Percentiles rank a stretch among this genome's conserved stretches.
These are phyloP conservation scores for Collybia mongolica DNA, from an alignment of 768 basidiomycete species.

Conservation along the genomic window DNA sequence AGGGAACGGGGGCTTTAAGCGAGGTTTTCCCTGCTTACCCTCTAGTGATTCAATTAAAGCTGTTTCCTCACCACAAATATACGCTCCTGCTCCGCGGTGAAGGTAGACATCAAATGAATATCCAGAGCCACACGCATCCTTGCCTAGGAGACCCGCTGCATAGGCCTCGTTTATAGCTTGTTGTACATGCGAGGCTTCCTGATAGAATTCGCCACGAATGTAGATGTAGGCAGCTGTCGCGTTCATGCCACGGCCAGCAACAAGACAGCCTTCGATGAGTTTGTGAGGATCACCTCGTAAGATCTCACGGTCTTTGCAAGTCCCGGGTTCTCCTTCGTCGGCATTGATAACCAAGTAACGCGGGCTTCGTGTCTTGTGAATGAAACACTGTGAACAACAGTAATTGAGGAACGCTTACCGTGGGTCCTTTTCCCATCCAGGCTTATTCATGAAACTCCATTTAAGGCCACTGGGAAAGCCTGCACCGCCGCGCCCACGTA, in stretches of 20 bases:
- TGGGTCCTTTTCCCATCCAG: conserved; percentile 94
- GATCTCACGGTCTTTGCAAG: conserved; percentile 99
- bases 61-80: conserved; percentile 99
- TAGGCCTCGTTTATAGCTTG: conserved; percentile 97
- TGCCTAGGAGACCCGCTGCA: conserved; percentile 82
- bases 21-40: conserved; percentile 97
- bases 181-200: conserved; percentile 91
- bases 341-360: conserved; percentile 98
- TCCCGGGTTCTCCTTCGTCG: conserved; percentile 98
- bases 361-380: conserved; percentile 47
- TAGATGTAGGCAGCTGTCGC: conserved; percentile 99
- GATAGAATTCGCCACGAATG: conserved; percentile 97
- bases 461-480: conserved; percentile 97
- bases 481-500: conserved; percentile 94
- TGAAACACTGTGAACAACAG: background rate
- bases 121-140: conserved; percentile 88
- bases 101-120: conserved; percentile 97
- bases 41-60: conserved; percentile 96
- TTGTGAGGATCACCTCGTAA: conserved; percentile 98
- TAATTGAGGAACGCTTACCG: conserved; percentile 41
- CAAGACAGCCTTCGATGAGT: conserved; percentile 95
- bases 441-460: conserved; percentile 99
- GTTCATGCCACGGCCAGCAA: conserved; percentile 97
- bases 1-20: conserved; percentile 98
- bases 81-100: conserved; percentile 98